Conservation (phyloP, 495 filamentous ascomycete genomes). For the Trichoderma virens region DNA sequence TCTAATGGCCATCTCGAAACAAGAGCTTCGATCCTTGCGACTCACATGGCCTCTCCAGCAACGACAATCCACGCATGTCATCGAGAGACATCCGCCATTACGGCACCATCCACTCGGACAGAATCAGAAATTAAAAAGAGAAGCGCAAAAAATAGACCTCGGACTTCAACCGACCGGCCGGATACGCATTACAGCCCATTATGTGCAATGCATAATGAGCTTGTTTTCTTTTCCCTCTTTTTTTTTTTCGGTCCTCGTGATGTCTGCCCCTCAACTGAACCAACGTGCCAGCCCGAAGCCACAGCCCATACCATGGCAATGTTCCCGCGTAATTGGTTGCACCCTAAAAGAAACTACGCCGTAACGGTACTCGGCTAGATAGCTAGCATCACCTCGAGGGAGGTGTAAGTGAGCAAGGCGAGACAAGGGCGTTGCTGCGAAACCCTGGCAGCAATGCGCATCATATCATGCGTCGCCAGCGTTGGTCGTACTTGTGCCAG, state of each 20-base stretch:
- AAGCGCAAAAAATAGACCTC: not conserved
- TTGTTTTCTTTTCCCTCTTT: not conserved
- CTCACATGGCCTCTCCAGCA: not conserved
- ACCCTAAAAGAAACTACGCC: not conserved
- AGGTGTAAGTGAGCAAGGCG: not conserved
- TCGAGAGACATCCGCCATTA: not conserved
- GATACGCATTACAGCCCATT: not conserved
- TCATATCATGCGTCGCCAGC: not conserved
- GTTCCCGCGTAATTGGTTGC: not conserved
- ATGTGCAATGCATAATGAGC: not conserved
- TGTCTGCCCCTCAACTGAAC: not conserved
- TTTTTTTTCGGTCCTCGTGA: conserved; percentile 5
- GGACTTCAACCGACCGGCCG: not conserved
- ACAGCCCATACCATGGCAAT: not conserved
- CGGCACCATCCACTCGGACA: not conserved
- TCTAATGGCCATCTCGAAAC: no score
- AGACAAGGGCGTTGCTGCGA: not conserved
- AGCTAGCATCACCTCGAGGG: not conserved
- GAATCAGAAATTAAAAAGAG: not conserved
- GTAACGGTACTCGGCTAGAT: not conserved
- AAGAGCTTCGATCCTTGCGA: no score
- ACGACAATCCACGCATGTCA: not conserved
- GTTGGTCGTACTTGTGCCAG: not conserved
- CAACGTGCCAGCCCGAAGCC: not conserved
- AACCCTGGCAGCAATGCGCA: not conserved